Base-by-base conservation (phyloP, 495 filamentous ascomycete genomes). In the Beverwykella pulmonaria region DNA sequence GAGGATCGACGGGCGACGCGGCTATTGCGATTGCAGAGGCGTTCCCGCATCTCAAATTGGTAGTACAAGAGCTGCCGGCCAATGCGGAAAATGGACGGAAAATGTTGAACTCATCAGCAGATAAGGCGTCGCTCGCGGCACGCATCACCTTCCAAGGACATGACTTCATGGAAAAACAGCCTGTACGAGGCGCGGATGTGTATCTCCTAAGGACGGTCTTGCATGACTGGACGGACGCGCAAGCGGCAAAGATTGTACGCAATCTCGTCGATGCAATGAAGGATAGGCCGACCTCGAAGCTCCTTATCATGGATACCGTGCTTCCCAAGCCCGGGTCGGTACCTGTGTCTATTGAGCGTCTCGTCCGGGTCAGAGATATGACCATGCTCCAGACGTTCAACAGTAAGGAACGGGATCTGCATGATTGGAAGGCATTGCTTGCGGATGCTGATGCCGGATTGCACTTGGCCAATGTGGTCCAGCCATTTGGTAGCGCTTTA, bases 201-300 rank as follows among this genome's bases (percentile, higher is more conserved):
- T 81, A 77, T 53, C 77, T 80, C 41, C 69, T 77, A 27, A 70
- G 76, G 1, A 64, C 75, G 48, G 76, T 79, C 32, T 67, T 80
- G 20, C 80, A 81, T 49, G 73, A 82, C 57, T 83, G 79, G 79
- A 65, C 58, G 9, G 80, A 82, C 65, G 53, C 58, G 1, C 59
- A 79, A 53, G 72, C 71, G 17, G 54, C 63, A 1, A 65, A 63
- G 25, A 80, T 82, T 27, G 41, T 82, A 2, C 67, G 72, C 34
- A 69, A 69, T 8, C 53, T 79, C 1, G 70, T 79, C n/a, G n/a
- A n/a, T 1, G 73, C 78, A 34, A 67, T 67, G 53, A 61, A 81
- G 68, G 52, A 65, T 2, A 64, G 69, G 22, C 52, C 61, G 0
- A 67, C 69, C 0, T 74, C 75, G 5, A 73, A 68, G 30, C 53